Conservation (phyloP, 495 filamentous ascomycete species). For the Penicillium pancosmium region DNA sequence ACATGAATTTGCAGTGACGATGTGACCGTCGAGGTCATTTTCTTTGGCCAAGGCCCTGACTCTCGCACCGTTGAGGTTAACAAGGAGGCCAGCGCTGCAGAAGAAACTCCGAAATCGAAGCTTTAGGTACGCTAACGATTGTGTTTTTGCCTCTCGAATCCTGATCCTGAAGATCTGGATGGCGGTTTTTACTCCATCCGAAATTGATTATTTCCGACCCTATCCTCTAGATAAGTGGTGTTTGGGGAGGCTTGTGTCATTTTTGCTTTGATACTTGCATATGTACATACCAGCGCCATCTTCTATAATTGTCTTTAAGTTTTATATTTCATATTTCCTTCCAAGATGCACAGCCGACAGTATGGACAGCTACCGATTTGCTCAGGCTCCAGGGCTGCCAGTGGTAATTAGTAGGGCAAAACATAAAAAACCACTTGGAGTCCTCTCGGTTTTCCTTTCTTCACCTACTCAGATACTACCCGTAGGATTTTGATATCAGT, state of each 20-base stretch:
- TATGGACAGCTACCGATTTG: no score
- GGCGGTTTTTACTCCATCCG: neutral
- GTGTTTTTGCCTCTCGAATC: neutral
- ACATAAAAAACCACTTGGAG: no score
- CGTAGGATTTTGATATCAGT: no score
- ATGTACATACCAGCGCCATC: neutral
- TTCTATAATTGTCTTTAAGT: neutral
- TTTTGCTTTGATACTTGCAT: neutral
- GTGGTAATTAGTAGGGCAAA: no score
- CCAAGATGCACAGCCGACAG: no score
- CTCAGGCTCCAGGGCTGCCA: no score
- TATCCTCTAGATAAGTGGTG: neutral
- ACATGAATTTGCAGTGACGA: conserved; percentile 66
- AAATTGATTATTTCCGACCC: neutral
- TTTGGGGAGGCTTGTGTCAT: neutral
- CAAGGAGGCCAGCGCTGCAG: conserved; percentile 76
- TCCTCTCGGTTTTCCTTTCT: no score
- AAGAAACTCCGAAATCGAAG: conserved; percentile 57
- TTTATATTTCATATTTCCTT: neutral
- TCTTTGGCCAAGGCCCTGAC: conserved; percentile 83
- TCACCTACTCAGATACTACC: no score
- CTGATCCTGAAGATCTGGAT: neutral
- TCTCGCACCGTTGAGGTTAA: conserved; percentile 80
- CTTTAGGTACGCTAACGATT: conserved; percentile 38
- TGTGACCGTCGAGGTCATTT: conserved; percentile 96